phyloP scores from a whole-genome alignment of 257 asterid species.

The Nicotiana otophora region DNA sequence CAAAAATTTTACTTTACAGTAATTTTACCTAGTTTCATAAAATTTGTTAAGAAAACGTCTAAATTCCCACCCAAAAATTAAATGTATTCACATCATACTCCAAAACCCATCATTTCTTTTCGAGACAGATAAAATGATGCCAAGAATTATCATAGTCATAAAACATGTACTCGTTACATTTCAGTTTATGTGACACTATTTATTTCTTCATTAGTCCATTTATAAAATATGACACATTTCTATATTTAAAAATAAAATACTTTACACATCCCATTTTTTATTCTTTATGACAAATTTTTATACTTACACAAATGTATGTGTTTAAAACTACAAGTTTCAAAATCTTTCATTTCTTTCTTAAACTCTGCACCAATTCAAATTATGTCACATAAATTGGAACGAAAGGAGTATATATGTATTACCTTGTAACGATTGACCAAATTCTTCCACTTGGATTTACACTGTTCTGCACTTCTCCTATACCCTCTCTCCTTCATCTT shows the following conservation, averaged over 20 bases:
- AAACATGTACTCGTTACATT: neutral
- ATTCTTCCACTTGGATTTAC: conserved; percentile 69
- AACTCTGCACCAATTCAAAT: too few relatives aligned
- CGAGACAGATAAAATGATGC: too few relatives aligned
- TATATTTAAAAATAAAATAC: too few relatives aligned
- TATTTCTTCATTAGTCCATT: too few relatives aligned
- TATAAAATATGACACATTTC: neutral
- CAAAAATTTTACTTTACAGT: neutral
- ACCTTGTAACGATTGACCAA: conserved; percentile 61
- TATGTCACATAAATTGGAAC: too few relatives aligned
- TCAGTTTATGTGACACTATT: neutral
- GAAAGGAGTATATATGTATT: neutral
- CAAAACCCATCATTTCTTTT: too few relatives aligned
- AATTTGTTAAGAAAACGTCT: too few relatives aligned
- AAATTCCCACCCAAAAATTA: too few relatives aligned
- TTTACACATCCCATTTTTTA: too few relatives aligned
- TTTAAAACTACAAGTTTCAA: neutral
- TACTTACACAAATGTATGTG: neutral
- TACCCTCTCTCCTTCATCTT: conserved; percentile 60
- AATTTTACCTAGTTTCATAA: neutral
- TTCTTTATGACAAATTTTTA: too few relatives aligned
- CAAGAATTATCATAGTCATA: too few relatives aligned
- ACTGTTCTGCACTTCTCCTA: conserved; percentile 55
- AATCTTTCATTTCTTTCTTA: too few relatives aligned
- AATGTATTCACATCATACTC: neutral